Base-by-base conservation (phyloP, 768 basidiomycete species). In the Leccinum variicolor region DNA sequence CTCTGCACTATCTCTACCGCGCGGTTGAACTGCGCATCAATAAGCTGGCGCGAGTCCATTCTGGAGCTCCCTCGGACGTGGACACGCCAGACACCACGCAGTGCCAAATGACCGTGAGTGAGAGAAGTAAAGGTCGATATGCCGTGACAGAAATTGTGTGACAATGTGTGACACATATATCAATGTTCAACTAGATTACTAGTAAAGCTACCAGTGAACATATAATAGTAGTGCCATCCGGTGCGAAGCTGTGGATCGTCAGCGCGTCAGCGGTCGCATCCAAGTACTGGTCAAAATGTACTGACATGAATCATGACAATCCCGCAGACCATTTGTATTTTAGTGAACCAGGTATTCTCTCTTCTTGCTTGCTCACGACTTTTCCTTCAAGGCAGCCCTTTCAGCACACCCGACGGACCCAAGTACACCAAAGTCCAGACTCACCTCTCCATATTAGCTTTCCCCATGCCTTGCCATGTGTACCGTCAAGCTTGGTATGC, bases 1-100 rank as follows among this genome's bases (percentile, higher is more conserved):
- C 90, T 76, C 70, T 98, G 95, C 4, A 97, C 88, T 55, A 98
- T 96, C 73, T 95, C 89, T 10, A 98, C 94, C 4, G 95, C 94
- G 28, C 94, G 84, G 76, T 93, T 85, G 73, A 98, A 98, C 72
- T 95, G 93, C 50, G 83, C 82, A 63, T 91, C 86, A 62, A 92
- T 87, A 62, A 87, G 81, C 68, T 82, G 79, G 47, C 76, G 79
- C 25, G 87, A 83, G 55, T 84, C 79, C 87, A 89, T 88, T 60
- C 46, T 52, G 49, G 33, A 33, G 21, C 4, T 5, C 19, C 4
- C 31, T 36, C 45, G 49, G 39, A 6, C 7, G 49, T 31, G 13
- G 49, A 33, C 41, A 56, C 54, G 26, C 28, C 43, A 43, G 21
- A 53, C 28, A 41, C 19, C 19, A 6, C 15, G 13, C 43, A 13